phyloP scores from a whole-genome alignment of 2,329 filamentous ascomycete genomes.

The Colletotrichum gloeosporioides region DNA sequence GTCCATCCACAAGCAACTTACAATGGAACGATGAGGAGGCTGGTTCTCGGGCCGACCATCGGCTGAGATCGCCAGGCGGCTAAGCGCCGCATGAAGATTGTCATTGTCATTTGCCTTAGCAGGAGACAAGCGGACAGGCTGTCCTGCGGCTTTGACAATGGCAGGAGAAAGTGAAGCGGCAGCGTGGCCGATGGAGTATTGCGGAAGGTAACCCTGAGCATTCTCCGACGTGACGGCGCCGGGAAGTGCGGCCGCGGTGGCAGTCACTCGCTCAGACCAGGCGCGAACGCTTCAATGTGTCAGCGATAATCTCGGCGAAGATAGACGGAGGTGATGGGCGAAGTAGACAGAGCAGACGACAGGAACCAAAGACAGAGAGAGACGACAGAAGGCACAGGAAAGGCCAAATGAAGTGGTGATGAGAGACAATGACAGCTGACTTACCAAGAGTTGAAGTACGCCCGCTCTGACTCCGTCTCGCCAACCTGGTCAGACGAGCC shows the following conservation, averaged over 20 bases:
- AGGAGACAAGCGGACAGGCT: conserved; percentile 32
- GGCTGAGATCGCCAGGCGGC: conserved; percentile 21
- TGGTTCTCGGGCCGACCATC: conserved; percentile 52
- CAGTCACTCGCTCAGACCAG: conserved; percentile 47
- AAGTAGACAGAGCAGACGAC: neutral
- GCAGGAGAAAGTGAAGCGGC: conserved; percentile 54
- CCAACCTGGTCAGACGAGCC: conserved; percentile 22
- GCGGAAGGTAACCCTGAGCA: conserved; percentile 59
- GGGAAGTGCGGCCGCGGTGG: conserved; percentile 50
- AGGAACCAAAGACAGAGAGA: neutral
- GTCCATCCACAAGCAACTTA: neutral
- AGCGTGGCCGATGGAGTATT: conserved; percentile 54
- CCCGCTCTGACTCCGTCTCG: conserved; percentile 53
- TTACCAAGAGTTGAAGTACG: conserved; percentile 41
- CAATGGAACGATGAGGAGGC: conserved; percentile 33
- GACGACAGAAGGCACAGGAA: neutral
- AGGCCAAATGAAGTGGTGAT: neutral
- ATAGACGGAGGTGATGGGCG: neutral
- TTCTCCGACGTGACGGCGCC: conserved; percentile 58
- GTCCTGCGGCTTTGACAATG: conserved; percentile 41
- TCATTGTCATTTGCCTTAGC: conserved; percentile 30
- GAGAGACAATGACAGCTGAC: neutral
- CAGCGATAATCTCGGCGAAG: neutral
- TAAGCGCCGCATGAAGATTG: conserved; percentile 20
- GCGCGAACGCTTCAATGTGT: conserved; percentile 1